Percentiles rank a stretch among this genome's conserved stretches.
Conservation (phyloP, 208 protist species). For the Acanthamoeba royreba region DNA sequence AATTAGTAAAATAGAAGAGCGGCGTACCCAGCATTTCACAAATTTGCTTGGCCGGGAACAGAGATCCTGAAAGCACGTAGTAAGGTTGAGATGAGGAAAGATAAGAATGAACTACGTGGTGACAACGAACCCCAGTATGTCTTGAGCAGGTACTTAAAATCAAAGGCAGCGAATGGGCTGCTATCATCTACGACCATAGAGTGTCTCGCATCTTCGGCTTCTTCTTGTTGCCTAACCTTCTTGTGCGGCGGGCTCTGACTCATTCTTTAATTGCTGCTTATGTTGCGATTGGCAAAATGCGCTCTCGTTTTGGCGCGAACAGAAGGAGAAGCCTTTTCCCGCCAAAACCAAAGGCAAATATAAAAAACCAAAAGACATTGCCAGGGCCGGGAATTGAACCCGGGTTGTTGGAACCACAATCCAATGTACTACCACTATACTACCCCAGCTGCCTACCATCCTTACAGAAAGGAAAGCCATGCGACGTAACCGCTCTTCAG, state of each 20-base stretch:
- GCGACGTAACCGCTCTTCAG: too few species aligned
- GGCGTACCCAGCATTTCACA: conserved; percentile 12
- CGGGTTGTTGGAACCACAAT: too few species aligned
- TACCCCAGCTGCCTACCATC: too few species aligned
- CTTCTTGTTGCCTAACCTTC: neutral
- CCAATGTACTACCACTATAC: too few species aligned
- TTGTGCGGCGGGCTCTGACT: neutral
- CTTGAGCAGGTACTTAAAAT: neutral
- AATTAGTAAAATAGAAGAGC: neutral
- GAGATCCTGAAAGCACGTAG: neutral
- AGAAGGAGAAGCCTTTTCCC: too few species aligned
- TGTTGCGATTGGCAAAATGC: too few species aligned
- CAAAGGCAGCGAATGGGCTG: neutral
- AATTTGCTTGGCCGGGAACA: conserved; percentile 9
- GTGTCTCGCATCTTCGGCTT: neutral
- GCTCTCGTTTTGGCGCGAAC: too few species aligned
- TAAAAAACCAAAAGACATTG: too few species aligned
- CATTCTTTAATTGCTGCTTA: neutral
- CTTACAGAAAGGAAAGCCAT: too few species aligned
- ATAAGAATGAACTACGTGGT: too few species aligned
- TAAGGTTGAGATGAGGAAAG: neutral
- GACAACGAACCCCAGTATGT: neutral
- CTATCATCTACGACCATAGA: neutral
- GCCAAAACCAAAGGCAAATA: too few species aligned
- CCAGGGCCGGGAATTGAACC: too few species aligned